Percentiles rank a stretch among this genome's conserved stretches.
Conservation (phyloP, 371 early-diverging fungal genomes). For the Zancudomyces culisetae region DNA sequence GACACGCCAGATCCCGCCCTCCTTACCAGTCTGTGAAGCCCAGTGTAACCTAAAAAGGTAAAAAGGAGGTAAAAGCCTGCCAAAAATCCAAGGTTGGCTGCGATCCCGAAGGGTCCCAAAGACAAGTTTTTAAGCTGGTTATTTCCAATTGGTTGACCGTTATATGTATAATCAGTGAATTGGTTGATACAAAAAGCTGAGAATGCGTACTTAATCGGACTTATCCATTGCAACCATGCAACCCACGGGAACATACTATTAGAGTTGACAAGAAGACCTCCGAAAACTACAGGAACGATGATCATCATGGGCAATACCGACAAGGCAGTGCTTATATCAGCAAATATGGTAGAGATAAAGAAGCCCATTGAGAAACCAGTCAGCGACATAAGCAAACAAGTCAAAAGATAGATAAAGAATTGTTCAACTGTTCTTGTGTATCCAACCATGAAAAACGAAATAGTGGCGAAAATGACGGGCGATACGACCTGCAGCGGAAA, state of each 20-base stretch:
- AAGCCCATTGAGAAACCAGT: conserved; percentile 31
- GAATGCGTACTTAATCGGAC: conserved; percentile 43
- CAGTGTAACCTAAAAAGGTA: conserved; percentile 9
- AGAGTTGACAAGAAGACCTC: conserved; percentile 39
- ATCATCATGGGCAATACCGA: conserved; percentile 28
- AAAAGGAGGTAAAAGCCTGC: conserved; percentile 7
- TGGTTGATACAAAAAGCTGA: conserved; percentile 32
- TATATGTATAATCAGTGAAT: conserved; percentile 11
- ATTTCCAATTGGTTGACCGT: conserved; percentile 16
- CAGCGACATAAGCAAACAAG: conserved; percentile 10
- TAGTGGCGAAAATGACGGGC: conserved; percentile 25
- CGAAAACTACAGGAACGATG: conserved; percentile 27
- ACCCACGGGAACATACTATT: conserved; percentile 34
- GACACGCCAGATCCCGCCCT: not conserved
- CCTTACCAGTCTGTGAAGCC: conserved; percentile 1
- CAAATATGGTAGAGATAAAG: conserved; percentile 27
- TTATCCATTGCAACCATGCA: conserved; percentile 36
- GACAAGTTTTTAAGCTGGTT: conserved; percentile 6
- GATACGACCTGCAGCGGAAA: conserved; percentile 29
- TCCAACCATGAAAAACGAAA: conserved; percentile 36
- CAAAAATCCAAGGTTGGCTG: conserved; percentile 12
- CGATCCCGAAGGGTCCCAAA: conserved; percentile 18
- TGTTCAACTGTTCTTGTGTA: conserved; percentile 19
- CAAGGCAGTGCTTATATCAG: conserved; percentile 23
- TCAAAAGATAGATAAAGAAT: conserved; percentile 24